Percentiles rank a stretch among this genome's conserved stretches.
These are phyloP conservation scores for Stephanodiscus minutulus DNA, from an alignment of 108 stramenopile species.

Conservation along the genomic window DNA sequence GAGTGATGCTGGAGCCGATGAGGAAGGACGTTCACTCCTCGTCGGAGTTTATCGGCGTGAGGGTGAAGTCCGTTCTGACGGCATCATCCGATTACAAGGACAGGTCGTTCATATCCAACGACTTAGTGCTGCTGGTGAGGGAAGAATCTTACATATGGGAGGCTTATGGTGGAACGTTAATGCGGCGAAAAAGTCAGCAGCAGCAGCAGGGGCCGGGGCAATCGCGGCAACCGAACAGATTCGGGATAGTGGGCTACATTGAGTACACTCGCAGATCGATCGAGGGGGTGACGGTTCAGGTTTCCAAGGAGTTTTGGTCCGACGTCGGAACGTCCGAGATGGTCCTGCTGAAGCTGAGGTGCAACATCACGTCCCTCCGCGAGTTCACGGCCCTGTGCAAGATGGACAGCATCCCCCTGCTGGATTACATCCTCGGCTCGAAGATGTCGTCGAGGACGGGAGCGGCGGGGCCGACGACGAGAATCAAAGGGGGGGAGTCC, in stretches of 20 bases:
- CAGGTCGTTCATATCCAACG: conserved; percentile 46
- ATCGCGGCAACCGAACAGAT: background rate
- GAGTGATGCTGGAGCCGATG: conserved; percentile 32
- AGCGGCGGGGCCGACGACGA: background rate
- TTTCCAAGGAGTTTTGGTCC: conserved; percentile 71
- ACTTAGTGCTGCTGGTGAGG: conserved; percentile 36
- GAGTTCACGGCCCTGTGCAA: conserved; percentile 84
- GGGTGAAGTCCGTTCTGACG: conserved; percentile 20
- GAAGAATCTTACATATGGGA: conserved; percentile 35
- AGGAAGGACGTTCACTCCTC: conserved; percentile 41
- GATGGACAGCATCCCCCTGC: conserved; percentile 68
- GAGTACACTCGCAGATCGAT: conserved; percentile 59
- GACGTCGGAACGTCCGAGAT: conserved; percentile 48
- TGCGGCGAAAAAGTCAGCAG: conserved; percentile 22
- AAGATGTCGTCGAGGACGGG: conserved; percentile 36
- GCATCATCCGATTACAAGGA: conserved; percentile 15
- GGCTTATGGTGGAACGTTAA: conserved; percentile 43
- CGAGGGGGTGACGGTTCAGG: conserved; percentile 62
- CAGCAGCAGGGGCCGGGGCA: background rate
- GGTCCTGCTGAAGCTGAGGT: conserved; percentile 68
- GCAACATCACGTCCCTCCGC: conserved; percentile 75
- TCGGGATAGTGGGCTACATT: conserved; percentile 68
- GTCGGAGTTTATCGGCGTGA: conserved; percentile 33
- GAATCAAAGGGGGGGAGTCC: background rate
- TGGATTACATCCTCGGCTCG: conserved; percentile 63